phyloP scores from a whole-genome alignment of 2,329 filamentous ascomycete species.

The Pestalotiopsis fici region DNA sequence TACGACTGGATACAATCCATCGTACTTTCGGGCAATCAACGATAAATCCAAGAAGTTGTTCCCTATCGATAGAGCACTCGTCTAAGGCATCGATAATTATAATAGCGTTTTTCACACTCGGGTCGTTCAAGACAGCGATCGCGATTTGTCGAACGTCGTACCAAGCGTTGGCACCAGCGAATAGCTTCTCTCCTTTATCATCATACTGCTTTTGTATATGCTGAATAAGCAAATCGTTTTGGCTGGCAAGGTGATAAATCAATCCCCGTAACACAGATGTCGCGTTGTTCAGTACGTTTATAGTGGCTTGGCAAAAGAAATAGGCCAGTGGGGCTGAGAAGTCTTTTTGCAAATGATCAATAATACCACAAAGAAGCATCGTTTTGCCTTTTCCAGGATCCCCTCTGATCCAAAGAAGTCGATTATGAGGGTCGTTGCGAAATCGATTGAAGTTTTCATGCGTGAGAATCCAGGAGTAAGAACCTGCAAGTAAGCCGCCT shows the following conservation, averaged over 20 bases:
- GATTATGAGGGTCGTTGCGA: constrained; percentile 17
- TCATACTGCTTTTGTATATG: constrained; percentile 35
- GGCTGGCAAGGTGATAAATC: constrained; percentile 26
- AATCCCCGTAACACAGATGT: constrained; percentile 31
- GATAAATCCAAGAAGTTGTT: constrained; percentile 37
- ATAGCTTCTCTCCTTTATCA: constrained; percentile 28
- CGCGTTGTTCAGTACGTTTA: constrained; percentile 25
- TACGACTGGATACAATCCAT: constrained; percentile 46
- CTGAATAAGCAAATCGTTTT: constrained; percentile 29
- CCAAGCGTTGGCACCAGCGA: constrained; percentile 39
- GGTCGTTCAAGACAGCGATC: constrained; percentile 37
- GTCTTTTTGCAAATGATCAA: constrained; percentile 21
- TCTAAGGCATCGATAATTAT: constrained; percentile 49
- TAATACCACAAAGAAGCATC: constrained; percentile 31
- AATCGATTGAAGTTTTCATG: constrained; percentile 27
- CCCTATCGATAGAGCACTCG: constrained; percentile 36
- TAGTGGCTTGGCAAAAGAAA: constrained; percentile 35
- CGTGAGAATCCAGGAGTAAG: constrained; percentile 33
- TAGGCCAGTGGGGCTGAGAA: constrained; percentile 15
- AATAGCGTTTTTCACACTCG: constrained; percentile 26
- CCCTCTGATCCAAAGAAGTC: constrained; percentile 27
- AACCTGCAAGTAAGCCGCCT: constrained; percentile 24
- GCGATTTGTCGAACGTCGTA: constrained; percentile 39
- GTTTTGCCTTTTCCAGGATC: constrained; percentile 38
- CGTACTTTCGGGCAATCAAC: constrained; percentile 29